Evolutionary conservation across 148 eudicot species (phyloP), one percentile per base, ranked within the genome.

Genomic region (Camellia granthamiana): DNA sequence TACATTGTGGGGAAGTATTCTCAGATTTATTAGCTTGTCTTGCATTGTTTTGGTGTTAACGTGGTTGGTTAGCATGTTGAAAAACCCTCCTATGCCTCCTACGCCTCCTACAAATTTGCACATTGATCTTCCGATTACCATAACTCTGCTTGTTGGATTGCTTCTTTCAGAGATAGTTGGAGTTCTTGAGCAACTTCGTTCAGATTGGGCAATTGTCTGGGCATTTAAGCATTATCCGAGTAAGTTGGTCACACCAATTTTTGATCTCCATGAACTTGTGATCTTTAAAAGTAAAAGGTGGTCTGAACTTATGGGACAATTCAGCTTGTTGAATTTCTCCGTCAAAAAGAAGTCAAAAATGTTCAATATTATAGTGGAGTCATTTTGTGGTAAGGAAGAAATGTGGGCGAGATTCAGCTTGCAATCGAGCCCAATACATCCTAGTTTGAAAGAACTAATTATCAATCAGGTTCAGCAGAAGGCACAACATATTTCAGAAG

Each of bases 161-260:
- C 30, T 74, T 16, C 38, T 74, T 18, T n/a, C 55, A 41, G 77
- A 74, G 46, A 41, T 58, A 6, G 65, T 2, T 15, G 77, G 77
- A 14, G n/a, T 56, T 56, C 49, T 74, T 16, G 47, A 49, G 21
- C 77, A 74, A 58, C 77, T 74, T 41, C 64, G 30, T 74, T 74
- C 77, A 4, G 77, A 74, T 41, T 55, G 77, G 77, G 65, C 77
- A 43, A n/a, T 74, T 64, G 65, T 56, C 58, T 74, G 77, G 64
- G 77, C 77, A 15, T 30, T 11, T 7, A 14, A 56, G 47, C 23
- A 23, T 23, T 11, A 14, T n/a, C 49, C 0, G 15, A 73, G 18
- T 30, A 54, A 21, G 19, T 73, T 43, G 3, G 0, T 47, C 46
- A 41, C 19, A 0, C 61, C 51, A 0, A 8, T 74, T 11, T 41